phyloP scores from a whole-genome alignment of 768 basidiomycete genomes.

The Amanita phalloides region DNA sequence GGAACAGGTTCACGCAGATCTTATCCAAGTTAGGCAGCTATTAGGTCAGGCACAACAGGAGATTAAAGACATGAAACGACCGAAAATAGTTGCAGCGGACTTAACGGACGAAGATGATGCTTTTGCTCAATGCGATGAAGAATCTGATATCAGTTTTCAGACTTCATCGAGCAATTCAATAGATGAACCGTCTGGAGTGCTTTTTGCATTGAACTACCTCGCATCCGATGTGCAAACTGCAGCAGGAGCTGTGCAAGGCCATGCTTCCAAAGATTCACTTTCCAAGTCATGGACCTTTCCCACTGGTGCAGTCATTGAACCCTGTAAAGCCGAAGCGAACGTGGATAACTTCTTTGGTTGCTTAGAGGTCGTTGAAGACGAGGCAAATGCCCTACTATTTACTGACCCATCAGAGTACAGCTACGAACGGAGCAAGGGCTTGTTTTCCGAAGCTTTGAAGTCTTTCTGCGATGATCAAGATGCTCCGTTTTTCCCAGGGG shows the following conservation, averaged over 20 bases:
- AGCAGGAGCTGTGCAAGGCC: constrained; percentile 10
- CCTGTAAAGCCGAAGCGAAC: constrained; percentile 27
- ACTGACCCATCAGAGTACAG: constrained; percentile 29
- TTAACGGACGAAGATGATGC: constrained; percentile 27
- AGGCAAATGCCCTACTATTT: constrained; percentile 25
- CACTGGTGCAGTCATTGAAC: constrained; percentile 13
- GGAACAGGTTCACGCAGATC: constrained; percentile 25
- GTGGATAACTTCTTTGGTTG: constrained; percentile 75
- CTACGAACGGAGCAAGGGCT: constrained; percentile 46
- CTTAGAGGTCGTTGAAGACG: constrained; percentile 41
- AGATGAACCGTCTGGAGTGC: constrained; percentile 30
- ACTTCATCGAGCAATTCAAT: constrained; percentile 43
- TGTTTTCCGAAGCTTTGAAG: constrained; percentile 47
- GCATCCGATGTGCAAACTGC: not conserved
- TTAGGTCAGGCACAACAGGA: constrained; percentile 11
- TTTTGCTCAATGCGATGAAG: constrained; percentile 54
- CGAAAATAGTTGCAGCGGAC: constrained; percentile 25
- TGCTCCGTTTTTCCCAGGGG: constrained; percentile 32
- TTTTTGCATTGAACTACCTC: constrained; percentile 13
- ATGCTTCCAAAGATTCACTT: constrained; percentile 32
- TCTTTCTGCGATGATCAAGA: constrained; percentile 39
- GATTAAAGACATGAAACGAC: constrained; percentile 14
- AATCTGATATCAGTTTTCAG: constrained; percentile 37
- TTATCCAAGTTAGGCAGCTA: constrained; percentile 26
- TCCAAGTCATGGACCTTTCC: constrained; percentile 69